These are phyloP conservation scores for Blumeria hordei DNA, from an alignment of 2,329 filamentous ascomycete genomes.

Conservation along the genomic window DNA sequence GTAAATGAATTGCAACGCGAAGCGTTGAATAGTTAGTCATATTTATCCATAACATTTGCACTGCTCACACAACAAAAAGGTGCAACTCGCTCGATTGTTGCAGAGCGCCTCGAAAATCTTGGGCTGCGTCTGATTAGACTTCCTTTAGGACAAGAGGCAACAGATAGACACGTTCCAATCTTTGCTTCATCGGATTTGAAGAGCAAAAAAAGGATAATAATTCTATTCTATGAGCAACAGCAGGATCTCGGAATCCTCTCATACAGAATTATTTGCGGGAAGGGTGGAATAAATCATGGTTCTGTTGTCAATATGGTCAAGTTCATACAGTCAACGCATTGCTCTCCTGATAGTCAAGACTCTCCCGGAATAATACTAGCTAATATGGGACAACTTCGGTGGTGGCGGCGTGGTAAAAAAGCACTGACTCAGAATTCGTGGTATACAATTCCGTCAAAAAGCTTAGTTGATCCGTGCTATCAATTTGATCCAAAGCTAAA, in stretches of 20 bases:
- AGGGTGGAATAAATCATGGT: slow-evolving; percentile 44
- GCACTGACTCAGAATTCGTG: slow-evolving; percentile 35
- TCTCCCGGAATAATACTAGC: slow-evolving; percentile 44
- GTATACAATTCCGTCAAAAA: slow-evolving; percentile 32
- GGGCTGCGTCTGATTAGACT: slow-evolving; percentile 36
- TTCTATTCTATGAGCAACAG: slow-evolving; percentile 47
- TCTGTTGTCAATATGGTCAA: slow-evolving; percentile 40
- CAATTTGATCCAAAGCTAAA: slow-evolving; percentile 31
- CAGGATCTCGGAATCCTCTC: slow-evolving; percentile 58
- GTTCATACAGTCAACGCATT: slow-evolving; percentile 15
- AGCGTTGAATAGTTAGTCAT: slow-evolving; percentile 42
- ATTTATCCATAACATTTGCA: background rate
- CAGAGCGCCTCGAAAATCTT: slow-evolving; percentile 32
- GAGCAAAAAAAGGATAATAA: slow-evolving; percentile 35
- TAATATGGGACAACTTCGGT: slow-evolving; percentile 55
- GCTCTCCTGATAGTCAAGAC: slow-evolving; percentile 6
- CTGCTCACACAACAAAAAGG: background rate
- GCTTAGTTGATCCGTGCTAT: slow-evolving; percentile 32
- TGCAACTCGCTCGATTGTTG: slow-evolving; percentile 29
- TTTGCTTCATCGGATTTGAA: slow-evolving; percentile 33
- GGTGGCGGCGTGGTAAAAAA: slow-evolving; percentile 39
- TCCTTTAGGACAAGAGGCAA: slow-evolving; percentile 25
- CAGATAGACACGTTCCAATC: slow-evolving; percentile 42
- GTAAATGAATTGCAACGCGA: slow-evolving; percentile 55
- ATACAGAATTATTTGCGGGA: slow-evolving; percentile 37